A percentile compares a stretch with the other conserved stretches of the same genome.
These are phyloP conservation scores for Yamadazyma mexicana DNA, from an alignment of 1,139 yeast genomes.

Conservation along the genomic window DNA sequence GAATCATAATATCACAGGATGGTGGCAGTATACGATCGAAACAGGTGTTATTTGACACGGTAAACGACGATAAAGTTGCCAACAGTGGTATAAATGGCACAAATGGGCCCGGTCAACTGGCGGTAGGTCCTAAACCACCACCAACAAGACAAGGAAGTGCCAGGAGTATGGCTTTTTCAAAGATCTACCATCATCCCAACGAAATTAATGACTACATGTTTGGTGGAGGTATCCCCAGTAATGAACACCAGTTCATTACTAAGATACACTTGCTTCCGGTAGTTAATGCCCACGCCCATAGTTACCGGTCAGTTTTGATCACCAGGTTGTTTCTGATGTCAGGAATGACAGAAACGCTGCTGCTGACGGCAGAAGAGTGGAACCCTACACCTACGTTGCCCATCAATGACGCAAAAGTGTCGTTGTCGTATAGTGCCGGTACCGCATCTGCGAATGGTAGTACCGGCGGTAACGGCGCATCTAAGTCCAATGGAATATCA, in stretches of 20 bases:
- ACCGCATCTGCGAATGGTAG: background rate
- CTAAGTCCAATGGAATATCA: constrained; percentile 18
- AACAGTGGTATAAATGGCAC: background rate
- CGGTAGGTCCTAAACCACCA: background rate
- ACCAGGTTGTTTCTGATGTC: constrained; percentile 47
- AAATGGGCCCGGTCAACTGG: background rate
- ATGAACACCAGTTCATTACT: constrained; percentile 44
- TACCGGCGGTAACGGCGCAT: background rate
- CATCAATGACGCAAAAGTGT: constrained; percentile 20
- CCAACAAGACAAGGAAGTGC: constrained; percentile 6
- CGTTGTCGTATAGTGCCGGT: constrained; percentile 1
- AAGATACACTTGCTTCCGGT: constrained; percentile 51
- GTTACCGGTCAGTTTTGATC: constrained; percentile 39
- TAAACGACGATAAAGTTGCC: constrained; percentile 18
- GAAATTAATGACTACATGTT: constrained; percentile 56
- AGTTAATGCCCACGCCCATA: constrained; percentile 30
- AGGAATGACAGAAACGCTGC: constrained; percentile 23
- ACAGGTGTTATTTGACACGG: constrained; percentile 51
- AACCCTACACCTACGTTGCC: constrained; percentile 36
- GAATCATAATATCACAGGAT: constrained; percentile 53
- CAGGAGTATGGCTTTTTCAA: constrained; percentile 21
- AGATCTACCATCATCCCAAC: constrained; percentile 38
- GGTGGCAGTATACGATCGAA: constrained; percentile 50
- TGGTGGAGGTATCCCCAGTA: constrained; percentile 56
- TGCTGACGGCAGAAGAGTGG: constrained; percentile 22